These are phyloP conservation scores for Neopestalotiopsis sp. DNA, from an alignment of 2,329 filamentous ascomycete species.

Conservation along the genomic window DNA sequence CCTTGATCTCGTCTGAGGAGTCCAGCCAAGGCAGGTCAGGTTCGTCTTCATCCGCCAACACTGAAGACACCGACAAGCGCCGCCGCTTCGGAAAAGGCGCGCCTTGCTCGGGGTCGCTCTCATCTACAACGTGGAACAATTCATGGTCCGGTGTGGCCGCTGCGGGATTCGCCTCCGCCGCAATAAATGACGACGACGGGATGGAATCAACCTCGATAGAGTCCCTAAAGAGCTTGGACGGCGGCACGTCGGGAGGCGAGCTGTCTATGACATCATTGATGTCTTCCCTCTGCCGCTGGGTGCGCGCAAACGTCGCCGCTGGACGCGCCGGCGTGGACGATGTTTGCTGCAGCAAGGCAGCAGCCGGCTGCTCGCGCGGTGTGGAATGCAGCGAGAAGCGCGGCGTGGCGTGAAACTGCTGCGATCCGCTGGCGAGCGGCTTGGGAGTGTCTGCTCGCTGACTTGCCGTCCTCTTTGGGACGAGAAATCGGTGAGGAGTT, in stretches of 20 bases:
- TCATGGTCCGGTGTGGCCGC: neutral
- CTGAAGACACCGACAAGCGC: conserved; percentile 40
- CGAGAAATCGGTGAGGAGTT: conserved; percentile 38
- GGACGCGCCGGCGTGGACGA: conserved; percentile 27
- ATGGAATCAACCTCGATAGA: conserved; percentile 20
- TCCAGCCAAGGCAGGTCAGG: conserved; percentile 18
- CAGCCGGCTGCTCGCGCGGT: conserved; percentile 25
- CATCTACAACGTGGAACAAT: neutral
- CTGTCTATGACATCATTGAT: conserved; percentile 34
- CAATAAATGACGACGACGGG: conserved; percentile 10
- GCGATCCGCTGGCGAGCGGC: conserved; percentile 28
- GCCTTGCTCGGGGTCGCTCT: conserved; percentile 17
- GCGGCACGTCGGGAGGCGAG: conserved; percentile 31
- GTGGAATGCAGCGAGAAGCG: conserved; percentile 39
- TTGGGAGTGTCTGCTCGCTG: conserved; percentile 33
- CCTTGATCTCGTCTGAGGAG: neutral
- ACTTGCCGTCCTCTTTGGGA: conserved; percentile 33
- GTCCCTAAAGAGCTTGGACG: conserved; percentile 15
- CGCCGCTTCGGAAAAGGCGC: conserved; percentile 40
- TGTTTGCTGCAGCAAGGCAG: neutral
- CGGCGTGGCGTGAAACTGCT: conserved; percentile 40
- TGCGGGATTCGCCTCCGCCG: neutral
- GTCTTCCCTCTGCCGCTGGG: conserved; percentile 24
- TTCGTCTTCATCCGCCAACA: conserved; percentile 20
- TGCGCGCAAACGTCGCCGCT: conserved; percentile 25